phyloP scores from a whole-genome alignment of 768 basidiomycete species.

The Chiua virens region DNA sequence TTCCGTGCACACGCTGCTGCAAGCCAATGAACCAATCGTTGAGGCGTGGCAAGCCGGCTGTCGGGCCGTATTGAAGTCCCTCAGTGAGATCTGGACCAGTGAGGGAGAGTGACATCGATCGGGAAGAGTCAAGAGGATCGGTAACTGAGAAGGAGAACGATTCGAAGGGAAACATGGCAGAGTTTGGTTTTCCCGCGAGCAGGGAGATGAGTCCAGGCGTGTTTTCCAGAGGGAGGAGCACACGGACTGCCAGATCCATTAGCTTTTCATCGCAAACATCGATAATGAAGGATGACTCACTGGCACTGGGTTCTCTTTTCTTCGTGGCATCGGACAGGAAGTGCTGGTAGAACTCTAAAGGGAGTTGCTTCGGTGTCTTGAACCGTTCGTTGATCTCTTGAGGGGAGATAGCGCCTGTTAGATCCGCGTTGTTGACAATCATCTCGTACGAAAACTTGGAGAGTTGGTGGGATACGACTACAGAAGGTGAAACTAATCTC shows the following conservation, averaged over 20 bases:
- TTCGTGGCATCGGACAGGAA: constrained; percentile 68
- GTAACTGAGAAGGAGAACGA: constrained; percentile 67
- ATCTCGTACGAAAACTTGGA: constrained; percentile 3
- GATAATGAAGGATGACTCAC: constrained; percentile 35
- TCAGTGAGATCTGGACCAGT: constrained; percentile 57
- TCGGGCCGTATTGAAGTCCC: constrained; percentile 78
- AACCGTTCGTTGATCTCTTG: not conserved
- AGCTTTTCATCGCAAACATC: not conserved
- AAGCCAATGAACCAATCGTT: constrained; percentile 68
- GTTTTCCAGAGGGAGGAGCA: constrained; percentile 77
- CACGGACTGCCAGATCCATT: constrained; percentile 45
- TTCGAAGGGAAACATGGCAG: constrained; percentile 87
- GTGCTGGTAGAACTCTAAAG: constrained; percentile 51
- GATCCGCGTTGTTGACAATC: constrained; percentile 1
- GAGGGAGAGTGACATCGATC: constrained; percentile 53
- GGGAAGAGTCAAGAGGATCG: constrained; percentile 44
- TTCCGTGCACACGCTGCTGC: constrained; percentile 68
- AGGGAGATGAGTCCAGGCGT: constrained; percentile 77
- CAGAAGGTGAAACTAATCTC: not conserved
- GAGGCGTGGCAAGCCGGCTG: constrained; percentile 65
- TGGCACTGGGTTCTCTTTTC: constrained; percentile 55
- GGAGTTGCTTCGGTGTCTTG: constrained; percentile 31
- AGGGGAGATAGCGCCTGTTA: not conserved
- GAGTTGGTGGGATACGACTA: not conserved
- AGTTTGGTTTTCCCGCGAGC: constrained; percentile 91